These are phyloP conservation scores for Tagetes patula DNA, from an alignment of 129 eudicot species.

Conservation along the genomic window DNA sequence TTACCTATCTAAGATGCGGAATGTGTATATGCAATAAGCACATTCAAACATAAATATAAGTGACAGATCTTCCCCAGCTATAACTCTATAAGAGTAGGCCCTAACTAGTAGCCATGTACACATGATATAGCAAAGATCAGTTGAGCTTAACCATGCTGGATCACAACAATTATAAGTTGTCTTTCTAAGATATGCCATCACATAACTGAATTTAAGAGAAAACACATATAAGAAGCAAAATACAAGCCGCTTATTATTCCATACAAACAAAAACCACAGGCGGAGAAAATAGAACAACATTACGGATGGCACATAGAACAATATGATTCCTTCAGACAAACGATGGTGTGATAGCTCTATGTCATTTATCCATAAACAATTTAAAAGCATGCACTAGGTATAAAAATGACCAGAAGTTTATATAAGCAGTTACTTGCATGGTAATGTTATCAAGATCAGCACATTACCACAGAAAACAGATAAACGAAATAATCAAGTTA, in stretches of 20 bases:
- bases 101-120: background rate
- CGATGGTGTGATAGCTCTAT: constrained; percentile 1
- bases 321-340: background rate
- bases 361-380: constrained; percentile 4
- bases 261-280: background rate
- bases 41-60: background rate
- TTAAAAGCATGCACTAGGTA: constrained; percentile 4
- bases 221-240: background rate
- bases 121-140: background rate
- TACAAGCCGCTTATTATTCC: background rate
- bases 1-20: background rate
- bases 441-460: constrained; percentile 1
- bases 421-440: constrained; percentile 14
- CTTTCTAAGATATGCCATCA: constrained; percentile 10
- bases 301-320: constrained; percentile 1
- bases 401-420: background rate
- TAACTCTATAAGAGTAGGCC: background rate
- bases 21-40: background rate
- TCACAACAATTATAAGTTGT: constrained; percentile 1
- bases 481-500: constrained; percentile 6
- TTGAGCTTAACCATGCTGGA: background rate
- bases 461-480: constrained; percentile 20
- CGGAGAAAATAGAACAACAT: constrained; percentile 1
- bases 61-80: background rate
- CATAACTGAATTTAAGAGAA: background rate